Base-by-base conservation (phyloP, 208 protist genomes). In the Trypanosoma conorhini region DNA sequence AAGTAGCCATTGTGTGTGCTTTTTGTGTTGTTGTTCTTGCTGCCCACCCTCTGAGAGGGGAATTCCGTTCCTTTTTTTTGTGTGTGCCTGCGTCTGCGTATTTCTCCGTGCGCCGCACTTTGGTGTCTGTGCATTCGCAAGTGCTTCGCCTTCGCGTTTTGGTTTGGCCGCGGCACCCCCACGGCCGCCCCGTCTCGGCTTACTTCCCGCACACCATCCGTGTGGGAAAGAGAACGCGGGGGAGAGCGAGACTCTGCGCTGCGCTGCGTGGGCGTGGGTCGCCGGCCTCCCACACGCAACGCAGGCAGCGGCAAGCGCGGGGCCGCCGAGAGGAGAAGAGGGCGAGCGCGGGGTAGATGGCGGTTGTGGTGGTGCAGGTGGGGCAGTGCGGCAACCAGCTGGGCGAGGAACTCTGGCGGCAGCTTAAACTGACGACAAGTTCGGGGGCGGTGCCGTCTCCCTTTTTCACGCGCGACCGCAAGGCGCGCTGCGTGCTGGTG, bases 381-480 rank as follows among this genome's bases (percentile, higher is more conserved):
- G 91, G 91, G 3, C 91, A 96, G 67, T 96, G 91, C 71, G 91
- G 91, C 61, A 96, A 96, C 59, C 91, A 96, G 74, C 80, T 96
- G 30, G 88, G 86, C 50, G 91, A 94, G 59, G 88, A 93, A 62
- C 81, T 96, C 22, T 89, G 90, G 58, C 81, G 80, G 1, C 87
- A 94, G 67, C 73, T 96, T 4, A 30, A 40, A 35, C 28, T 79
- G 3, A n/a, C 62, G 3, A 71, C 67, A 22, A 42, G 77, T 8
- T 67, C 59, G 22, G 71, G 76, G 28, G 38, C 44, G 15, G 17
- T 42, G 19, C 30, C 81, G 61, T 75, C 57, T 61, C 86, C 77
- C 73, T 96, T 80, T 86, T 96, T 80, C 57, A 73, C 50, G 26
- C 62, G 52, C 7, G 85, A 94, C 28, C 74, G 87, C 30, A 88